Percentiles rank a stretch among this genome's conserved stretches.
These are phyloP conservation scores for Phylloporus scabripes DNA, from an alignment of 768 basidiomycete species.

Conservation along the genomic window DNA sequence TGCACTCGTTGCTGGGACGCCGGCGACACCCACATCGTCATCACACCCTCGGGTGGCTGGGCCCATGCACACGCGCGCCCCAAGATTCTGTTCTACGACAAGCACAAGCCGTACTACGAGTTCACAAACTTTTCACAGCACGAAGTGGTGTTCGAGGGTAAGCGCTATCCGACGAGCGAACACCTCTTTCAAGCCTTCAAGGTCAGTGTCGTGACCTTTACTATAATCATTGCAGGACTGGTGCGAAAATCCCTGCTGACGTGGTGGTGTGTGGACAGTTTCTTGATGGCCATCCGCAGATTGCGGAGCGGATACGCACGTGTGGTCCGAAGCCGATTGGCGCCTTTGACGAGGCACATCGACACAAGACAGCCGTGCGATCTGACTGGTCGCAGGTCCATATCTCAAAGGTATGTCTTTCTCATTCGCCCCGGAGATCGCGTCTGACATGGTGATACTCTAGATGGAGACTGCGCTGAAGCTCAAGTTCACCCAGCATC, in stretches of 20 bases:
- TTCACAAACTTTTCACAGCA: slow-evolving; percentile 73
- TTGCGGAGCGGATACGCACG: slow-evolving; percentile 67
- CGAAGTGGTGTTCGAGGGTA: slow-evolving; percentile 57
- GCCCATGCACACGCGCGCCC: slow-evolving; percentile 22
- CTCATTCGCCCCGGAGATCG: neutral
- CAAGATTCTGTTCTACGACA: slow-evolving; percentile 57
- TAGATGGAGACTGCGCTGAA: slow-evolving; percentile 62
- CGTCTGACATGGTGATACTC: neutral
- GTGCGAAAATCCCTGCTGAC: slow-evolving; percentile 1
- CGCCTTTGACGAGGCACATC: slow-evolving; percentile 62
- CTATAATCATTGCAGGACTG: neutral
- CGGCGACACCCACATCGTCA: slow-evolving; percentile 26
- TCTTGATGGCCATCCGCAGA: slow-evolving; percentile 49
- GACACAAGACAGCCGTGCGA: slow-evolving; percentile 57
- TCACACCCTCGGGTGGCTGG: slow-evolving; percentile 21
- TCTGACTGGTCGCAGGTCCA: slow-evolving; percentile 66
- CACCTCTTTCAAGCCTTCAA: slow-evolving; percentile 77
- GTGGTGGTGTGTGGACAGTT: slow-evolving; percentile 38
- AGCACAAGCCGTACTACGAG: slow-evolving; percentile 58
- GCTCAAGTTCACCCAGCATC: slow-evolving; percentile 69
- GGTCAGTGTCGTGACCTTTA: slow-evolving; percentile 27
- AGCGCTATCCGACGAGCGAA: slow-evolving; percentile 68
- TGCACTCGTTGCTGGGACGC: slow-evolving; percentile 25
- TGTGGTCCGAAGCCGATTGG: slow-evolving; percentile 55
- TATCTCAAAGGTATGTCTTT: slow-evolving; percentile 45